phyloP scores from a whole-genome alignment of 2,329 filamentous ascomycete genomes.

The Microthyrium microscopicum region DNA sequence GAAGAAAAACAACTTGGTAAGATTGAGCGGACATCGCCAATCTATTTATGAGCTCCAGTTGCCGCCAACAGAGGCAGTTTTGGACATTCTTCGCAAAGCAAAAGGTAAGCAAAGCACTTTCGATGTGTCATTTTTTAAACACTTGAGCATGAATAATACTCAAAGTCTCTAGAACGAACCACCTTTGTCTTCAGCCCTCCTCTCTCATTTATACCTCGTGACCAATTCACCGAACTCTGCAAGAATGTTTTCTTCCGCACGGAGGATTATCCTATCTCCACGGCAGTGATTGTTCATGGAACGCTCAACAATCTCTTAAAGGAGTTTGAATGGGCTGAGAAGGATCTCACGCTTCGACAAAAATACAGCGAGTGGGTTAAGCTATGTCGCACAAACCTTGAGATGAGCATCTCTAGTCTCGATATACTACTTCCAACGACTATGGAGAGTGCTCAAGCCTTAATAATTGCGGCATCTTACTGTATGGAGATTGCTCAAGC shows the following conservation, averaged over 20 bases:
- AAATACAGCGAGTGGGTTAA: slow-evolving; percentile 17
- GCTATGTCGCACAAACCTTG: slow-evolving; percentile 27
- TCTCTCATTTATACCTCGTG: slow-evolving; percentile 13
- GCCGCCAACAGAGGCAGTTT: slow-evolving; percentile 17
- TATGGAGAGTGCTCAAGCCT: slow-evolving; percentile 20
- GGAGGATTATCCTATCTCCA: slow-evolving; percentile 23
- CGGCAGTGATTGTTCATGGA: slow-evolving; percentile 24
- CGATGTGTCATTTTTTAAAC: not conserved
- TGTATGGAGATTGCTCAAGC: slow-evolving; percentile 20
- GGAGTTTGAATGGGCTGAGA: slow-evolving; percentile 14
- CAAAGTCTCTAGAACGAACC: too few relatives aligned
- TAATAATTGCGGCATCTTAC: slow-evolving; percentile 16
- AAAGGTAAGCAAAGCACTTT: slow-evolving; percentile 10
- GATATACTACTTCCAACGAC: slow-evolving; percentile 18
- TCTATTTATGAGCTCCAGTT: slow-evolving; percentile 14
- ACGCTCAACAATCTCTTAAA: slow-evolving; percentile 22
- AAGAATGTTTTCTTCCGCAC: slow-evolving; percentile 27
- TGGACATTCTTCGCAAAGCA: slow-evolving; percentile 14
- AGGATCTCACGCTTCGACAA: slow-evolving; percentile 4
- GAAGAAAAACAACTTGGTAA: slow-evolving; percentile 13
- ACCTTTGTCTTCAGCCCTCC: slow-evolving; percentile 4
- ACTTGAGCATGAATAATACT: slow-evolving; percentile 1
- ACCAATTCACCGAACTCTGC: slow-evolving; percentile 23
- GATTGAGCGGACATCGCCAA: slow-evolving; percentile 10
- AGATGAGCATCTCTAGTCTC: slow-evolving; percentile 20